Conservation (phyloP, 2,329 filamentous ascomycete genomes). For the Fusarium sarcochroum region DNA sequence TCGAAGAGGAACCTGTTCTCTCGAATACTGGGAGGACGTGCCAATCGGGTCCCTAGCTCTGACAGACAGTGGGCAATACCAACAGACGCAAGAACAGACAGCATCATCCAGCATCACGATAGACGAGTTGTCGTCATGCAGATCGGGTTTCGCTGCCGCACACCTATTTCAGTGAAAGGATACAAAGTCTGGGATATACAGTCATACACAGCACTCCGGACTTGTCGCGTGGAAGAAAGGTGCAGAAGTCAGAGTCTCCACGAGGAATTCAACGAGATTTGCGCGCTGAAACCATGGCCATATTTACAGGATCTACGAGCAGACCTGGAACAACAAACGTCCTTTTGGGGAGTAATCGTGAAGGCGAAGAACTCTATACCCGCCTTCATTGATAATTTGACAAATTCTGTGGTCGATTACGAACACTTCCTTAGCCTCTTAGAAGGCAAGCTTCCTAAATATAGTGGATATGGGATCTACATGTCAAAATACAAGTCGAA, state of each 20-base stretch:
- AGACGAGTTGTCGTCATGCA: constrained; percentile 5
- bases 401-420: not conserved
- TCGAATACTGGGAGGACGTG: not conserved
- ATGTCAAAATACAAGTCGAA: constrained; percentile 10
- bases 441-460: not conserved
- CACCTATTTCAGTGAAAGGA: not conserved
- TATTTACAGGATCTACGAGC: not conserved
- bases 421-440: not conserved
- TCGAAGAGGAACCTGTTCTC: not conserved
- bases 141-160: constrained; percentile 4
- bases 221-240: not conserved
- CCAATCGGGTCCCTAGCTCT: not conserved
- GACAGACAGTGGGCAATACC: not conserved
- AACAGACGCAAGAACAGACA: accelerated
- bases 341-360: not conserved
- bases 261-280: constrained; percentile 1
- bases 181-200: constrained; percentile 3
- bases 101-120: accelerated
- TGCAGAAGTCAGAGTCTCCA: constrained; percentile 5
- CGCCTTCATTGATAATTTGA: accelerated
- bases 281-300: constrained; percentile 6
- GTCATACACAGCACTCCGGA: not conserved
- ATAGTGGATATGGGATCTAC: not conserved
- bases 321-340: not conserved
- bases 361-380: accelerated